Conservation (phyloP, 371 early-diverging fungal genomes). For the Mucor ambiguus region DNA sequence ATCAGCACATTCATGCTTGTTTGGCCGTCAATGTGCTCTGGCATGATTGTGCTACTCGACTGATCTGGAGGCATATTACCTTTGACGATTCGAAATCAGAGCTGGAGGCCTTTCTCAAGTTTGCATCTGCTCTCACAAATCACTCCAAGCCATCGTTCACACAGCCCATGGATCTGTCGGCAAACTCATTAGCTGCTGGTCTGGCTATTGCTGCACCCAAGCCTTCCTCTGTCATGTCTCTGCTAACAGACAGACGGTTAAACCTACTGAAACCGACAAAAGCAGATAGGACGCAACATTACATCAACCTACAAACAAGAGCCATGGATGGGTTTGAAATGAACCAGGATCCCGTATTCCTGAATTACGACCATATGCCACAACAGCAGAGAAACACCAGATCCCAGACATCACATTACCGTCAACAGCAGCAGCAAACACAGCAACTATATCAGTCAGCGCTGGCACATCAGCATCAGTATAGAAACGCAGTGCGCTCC, state of each 20-base stretch:
- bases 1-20: slow-evolving; percentile 26
- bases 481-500: slow-evolving; percentile 33
- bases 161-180: not conserved
- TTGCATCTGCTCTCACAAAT: slow-evolving; percentile 13
- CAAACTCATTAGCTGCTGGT: slow-evolving; percentile 9
- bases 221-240: not conserved
- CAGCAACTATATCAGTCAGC: not conserved
- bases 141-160: not conserved
- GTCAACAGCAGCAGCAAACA: not conserved
- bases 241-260: not conserved
- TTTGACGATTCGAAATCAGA: slow-evolving; percentile 36
- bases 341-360: not conserved
- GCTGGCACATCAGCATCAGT: slow-evolving; percentile 11
- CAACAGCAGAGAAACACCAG: not conserved
- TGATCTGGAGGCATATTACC: slow-evolving; percentile 28
- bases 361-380: slow-evolving; percentile 9
- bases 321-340: not conserved
- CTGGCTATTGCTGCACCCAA: slow-evolving; percentile 19
- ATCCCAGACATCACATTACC: not conserved
- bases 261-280: not conserved
- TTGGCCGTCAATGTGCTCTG: slow-evolving; percentile 31
- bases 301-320: not conserved
- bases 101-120: slow-evolving; percentile 27
- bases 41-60: slow-evolving; percentile 34
- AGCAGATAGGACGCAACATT: not conserved